Evolutionary conservation across 371 early-diverging fungal species (phyloP), one percentile per base, ranked within the genome.

Genomic region (Encephalitozoon hellem): DNA sequence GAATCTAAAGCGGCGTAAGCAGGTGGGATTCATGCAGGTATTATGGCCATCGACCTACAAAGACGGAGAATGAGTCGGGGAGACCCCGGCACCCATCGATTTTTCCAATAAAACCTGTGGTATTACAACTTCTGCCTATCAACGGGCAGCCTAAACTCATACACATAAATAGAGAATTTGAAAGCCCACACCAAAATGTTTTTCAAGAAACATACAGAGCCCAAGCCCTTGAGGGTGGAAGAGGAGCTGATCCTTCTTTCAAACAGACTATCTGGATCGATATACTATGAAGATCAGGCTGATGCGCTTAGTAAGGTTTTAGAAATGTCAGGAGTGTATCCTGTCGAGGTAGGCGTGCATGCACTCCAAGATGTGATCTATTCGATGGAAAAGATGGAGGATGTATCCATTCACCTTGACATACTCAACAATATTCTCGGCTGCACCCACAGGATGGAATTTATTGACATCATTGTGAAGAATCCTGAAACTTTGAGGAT

Each of bases 171-270:
- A 21, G 21, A 8, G 49, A 47, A 47, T 47, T 47, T 34, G 34
- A 21, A 59, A 34, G 59, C 59, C 59, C 59, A 59, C 59, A 11
- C 34, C 49, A 42, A 30, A 72, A 72, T 72, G 73, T 72, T 72
- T 72, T 72, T 72, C 52, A 52, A 52, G 38, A 28, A 39, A 21
- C 47, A 55, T 32, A 25, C 4, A 9, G 26, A 32, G 5, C 59
- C 59, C n/a, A 9, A 25, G 12, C 15, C 9, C n/a, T 32, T 32
- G 9, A 12, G 49, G 5, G 64, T 38, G 25, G 73, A 65, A 6
- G 65, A 49, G 15, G 21, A 47, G n/a, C 49, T 72, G 11, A 51
- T 38, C 30, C 28, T 65, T 30, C 54, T 72, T 23, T 52, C 65
- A 9, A 41, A 42, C 28, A 23, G 73, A 51, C 42, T 72, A 6